phyloP scores from a whole-genome alignment of 257 asterid species.

The Lycium ferocissimum region DNA sequence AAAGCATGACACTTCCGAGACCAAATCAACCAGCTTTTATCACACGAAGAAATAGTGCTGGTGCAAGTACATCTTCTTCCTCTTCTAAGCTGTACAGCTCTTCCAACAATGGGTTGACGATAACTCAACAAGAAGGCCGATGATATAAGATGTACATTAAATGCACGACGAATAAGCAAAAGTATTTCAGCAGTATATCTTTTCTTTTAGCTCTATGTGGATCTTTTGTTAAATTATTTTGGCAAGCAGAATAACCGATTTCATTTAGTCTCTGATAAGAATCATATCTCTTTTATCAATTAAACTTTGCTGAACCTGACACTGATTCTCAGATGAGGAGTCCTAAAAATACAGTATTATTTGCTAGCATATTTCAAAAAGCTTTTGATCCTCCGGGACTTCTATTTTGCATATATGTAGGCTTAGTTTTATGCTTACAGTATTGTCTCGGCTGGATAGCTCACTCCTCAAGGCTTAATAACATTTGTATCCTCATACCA shows the following conservation, averaged over 20 bases:
- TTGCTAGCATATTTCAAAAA: too few relatives aligned
- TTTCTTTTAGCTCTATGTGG: background rate
- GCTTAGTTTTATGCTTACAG: too few relatives aligned
- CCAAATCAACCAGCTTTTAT: conserved; percentile 43
- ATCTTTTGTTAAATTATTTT: background rate
- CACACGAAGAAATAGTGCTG: conserved; percentile 22
- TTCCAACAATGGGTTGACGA: conserved; percentile 23
- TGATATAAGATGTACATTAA: background rate
- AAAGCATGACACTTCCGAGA: conserved; percentile 32
- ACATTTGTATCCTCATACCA: too few relatives aligned
- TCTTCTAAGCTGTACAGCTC: background rate
- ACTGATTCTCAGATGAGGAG: too few relatives aligned
- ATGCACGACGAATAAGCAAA: background rate
- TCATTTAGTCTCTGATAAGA: too few relatives aligned
- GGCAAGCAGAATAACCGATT: background rate
- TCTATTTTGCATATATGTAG: too few relatives aligned
- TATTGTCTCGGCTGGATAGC: too few relatives aligned
- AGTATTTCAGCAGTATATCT: background rate
- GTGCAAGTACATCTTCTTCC: conserved; percentile 25
- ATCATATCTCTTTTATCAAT: too few relatives aligned
- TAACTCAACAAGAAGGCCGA: conserved; percentile 33
- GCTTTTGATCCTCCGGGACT: too few relatives aligned
- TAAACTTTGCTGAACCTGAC: too few relatives aligned
- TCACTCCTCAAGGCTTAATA: too few relatives aligned
- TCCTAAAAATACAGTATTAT: too few relatives aligned